Conservation (phyloP, 768 basidiomycete genomes). For the Rhodotorula diobovata region DNA sequence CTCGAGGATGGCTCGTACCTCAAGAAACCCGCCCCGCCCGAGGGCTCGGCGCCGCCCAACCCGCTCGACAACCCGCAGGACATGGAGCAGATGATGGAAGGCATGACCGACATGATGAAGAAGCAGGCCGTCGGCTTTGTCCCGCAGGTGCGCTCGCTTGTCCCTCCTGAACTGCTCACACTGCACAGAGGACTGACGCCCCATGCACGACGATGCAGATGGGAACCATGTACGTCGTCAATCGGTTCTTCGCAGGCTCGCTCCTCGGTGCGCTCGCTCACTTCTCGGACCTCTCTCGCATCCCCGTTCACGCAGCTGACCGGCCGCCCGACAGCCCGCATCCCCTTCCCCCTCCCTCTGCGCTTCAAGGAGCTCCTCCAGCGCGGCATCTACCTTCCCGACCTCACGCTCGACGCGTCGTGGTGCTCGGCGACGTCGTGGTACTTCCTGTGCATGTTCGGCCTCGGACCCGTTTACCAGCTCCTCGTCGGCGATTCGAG, state of each 20-base stretch:
- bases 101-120: constrained; percentile 98
- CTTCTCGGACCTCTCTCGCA: not conserved
- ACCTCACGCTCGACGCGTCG: constrained; percentile 92
- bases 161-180: too few relatives aligned
- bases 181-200: not conserved
- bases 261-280: constrained; percentile 72
- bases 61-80: constrained; percentile 45
- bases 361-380: constrained; percentile 99
- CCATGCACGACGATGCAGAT: constrained; percentile 56
- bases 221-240: constrained; percentile 99
- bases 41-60: constrained; percentile 47
- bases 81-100: constrained; percentile 61
- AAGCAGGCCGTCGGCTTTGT: constrained; percentile 99
- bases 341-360: constrained; percentile 92
- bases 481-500: constrained; percentile 85
- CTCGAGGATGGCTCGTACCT: constrained; percentile 65
- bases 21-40: constrained; percentile 67
- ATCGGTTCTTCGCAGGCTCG: constrained; percentile 98
- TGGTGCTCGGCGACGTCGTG: constrained; percentile 99
- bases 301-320: not conserved
- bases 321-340: constrained; percentile 62
- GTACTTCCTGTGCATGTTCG: constrained; percentile 99
- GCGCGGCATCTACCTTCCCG: constrained; percentile 85
- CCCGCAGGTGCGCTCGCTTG: constrained; percentile 49
- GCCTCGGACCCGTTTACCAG: constrained; percentile 89